Evolutionary conservation across 306 rosid genomes (phyloP).

Genomic region (Begonia loranthoides): DNA sequence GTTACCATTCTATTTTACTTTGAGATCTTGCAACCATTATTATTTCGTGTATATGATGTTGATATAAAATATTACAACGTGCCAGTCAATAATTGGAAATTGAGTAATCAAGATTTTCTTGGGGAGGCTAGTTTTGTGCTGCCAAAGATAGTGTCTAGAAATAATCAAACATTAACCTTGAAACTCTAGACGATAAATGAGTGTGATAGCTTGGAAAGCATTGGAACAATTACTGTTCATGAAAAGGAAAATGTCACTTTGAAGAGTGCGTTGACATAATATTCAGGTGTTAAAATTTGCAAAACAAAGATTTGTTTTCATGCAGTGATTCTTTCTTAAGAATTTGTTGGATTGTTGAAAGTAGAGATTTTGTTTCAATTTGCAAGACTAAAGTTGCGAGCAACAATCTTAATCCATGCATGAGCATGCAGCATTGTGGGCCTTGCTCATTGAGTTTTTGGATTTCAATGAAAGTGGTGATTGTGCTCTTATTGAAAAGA

Average conservation of each 20-base stretch:
- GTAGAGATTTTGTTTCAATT: slow-evolving; percentile 59
- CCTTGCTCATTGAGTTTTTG: slow-evolving; percentile 70
- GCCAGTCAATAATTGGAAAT: slow-evolving; percentile 44
- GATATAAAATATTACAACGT: slow-evolving; percentile 49
- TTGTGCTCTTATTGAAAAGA: slow-evolving; percentile 60
- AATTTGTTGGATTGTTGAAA: slow-evolving; percentile 67
- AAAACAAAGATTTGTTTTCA: slow-evolving; percentile 62
- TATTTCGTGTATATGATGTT: slow-evolving; percentile 62
- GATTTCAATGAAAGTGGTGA: slow-evolving; percentile 72
- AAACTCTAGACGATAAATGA: slow-evolving; percentile 28
- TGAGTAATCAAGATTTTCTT: slow-evolving; percentile 72
- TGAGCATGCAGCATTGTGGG: slow-evolving; percentile 54
- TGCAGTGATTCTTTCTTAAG: slow-evolving; percentile 76
- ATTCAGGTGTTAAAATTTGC: slow-evolving; percentile 61
- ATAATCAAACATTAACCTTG: slow-evolving; percentile 29
- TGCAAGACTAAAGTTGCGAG: slow-evolving; percentile 80
- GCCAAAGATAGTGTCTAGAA: slow-evolving; percentile 75
- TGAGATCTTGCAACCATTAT: slow-evolving; percentile 61
- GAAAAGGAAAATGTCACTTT: slow-evolving; percentile 65
- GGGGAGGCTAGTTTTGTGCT: slow-evolving; percentile 60
- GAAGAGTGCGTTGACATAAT: slow-evolving; percentile 45
- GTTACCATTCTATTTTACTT: slow-evolving; percentile 50
- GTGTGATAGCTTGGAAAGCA: slow-evolving; percentile 22
- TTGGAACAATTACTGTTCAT: slow-evolving; percentile 51
- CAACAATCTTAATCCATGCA: slow-evolving; percentile 52